A percentile compares a stretch with the other conserved stretches of the same genome.
Evolutionary conservation across 331 rosid species (phyloP).

Genomic region (Arachis monticola): DNA sequence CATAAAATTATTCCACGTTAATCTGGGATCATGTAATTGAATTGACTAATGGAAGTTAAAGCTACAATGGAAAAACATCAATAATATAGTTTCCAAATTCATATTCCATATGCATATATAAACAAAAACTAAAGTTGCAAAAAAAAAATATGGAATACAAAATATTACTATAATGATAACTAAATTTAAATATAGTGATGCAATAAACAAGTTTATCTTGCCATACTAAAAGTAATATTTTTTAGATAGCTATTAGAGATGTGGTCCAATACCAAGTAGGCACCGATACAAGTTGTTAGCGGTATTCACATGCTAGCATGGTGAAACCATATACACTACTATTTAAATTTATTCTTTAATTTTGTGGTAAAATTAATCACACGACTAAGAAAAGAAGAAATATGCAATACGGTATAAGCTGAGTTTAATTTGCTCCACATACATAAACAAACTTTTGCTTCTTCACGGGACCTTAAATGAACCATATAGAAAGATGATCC

Average conservation of each 20-base stretch:
- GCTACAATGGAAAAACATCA: not conserved
- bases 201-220: not conserved
- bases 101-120: too few relatives aligned
- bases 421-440: conserved; percentile 43
- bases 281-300: conserved; percentile 16
- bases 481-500: conserved; percentile 4
- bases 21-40: not conserved
- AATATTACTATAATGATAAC: too few relatives aligned
- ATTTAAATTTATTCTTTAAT: too few relatives aligned
- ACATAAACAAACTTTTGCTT: conserved; percentile 36
- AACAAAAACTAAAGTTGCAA: too few relatives aligned
- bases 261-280: conserved; percentile 38
- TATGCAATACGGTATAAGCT: not conserved
- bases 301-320: conserved; percentile 48
- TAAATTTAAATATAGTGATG: too few relatives aligned
- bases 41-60: not conserved
- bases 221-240: conserved; percentile 9
- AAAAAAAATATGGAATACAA: too few relatives aligned
- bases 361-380: too few relatives aligned
- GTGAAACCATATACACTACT: conserved; percentile 39
- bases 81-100: too few relatives aligned
- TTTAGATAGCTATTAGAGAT: conserved; percentile 20
- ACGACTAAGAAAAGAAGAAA: conserved; percentile 11
- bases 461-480: conserved; percentile 55
- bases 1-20: not conserved